A percentile compares a stretch with the other conserved stretches of the same genome.
phyloP scores from a whole-genome alignment of 192 early-diverging fungal species.

The Haplosporangium gracile region DNA sequence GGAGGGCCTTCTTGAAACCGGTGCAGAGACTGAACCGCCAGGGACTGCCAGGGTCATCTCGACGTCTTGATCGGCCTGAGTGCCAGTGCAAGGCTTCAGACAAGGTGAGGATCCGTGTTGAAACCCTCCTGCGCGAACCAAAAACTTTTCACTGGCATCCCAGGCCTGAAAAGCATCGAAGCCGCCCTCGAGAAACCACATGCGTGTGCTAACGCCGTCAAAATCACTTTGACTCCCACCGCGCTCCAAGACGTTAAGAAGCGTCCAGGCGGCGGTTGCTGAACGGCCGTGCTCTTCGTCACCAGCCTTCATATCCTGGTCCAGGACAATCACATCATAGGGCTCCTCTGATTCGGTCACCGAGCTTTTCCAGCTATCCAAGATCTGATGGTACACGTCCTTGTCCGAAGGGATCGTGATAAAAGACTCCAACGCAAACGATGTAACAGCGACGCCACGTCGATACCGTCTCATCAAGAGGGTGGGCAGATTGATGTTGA shows the following conservation, averaged over 20 bases:
- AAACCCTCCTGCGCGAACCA: slow-evolving; percentile 5
- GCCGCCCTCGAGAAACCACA: slow-evolving; percentile 65
- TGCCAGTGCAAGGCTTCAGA: neutral
- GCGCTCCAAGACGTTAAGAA: slow-evolving; percentile 62
- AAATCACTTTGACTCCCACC: slow-evolving; percentile 32
- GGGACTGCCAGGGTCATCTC: slow-evolving; percentile 37
- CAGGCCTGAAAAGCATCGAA: slow-evolving; percentile 62
- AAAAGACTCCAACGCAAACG: slow-evolving; percentile 67
- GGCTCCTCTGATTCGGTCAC: slow-evolving; percentile 2
- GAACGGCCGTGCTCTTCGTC: slow-evolving; percentile 55
- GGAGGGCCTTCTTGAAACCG: slow-evolving; percentile 6
- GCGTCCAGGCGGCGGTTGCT: slow-evolving; percentile 62
- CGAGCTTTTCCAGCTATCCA: slow-evolving; percentile 30
- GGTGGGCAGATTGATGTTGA: slow-evolving; percentile 68
- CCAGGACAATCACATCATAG: slow-evolving; percentile 59
- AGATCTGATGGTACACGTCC: slow-evolving; percentile 56
- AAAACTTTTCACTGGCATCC: slow-evolving; percentile 46
- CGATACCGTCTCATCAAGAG: slow-evolving; percentile 65
- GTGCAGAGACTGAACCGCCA: neutral
- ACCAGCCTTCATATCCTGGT: slow-evolving; percentile 63
- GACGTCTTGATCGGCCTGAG: slow-evolving; percentile 14
- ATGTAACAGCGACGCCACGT: slow-evolving; percentile 57
- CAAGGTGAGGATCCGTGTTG: neutral
- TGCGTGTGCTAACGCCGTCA: slow-evolving; percentile 19
- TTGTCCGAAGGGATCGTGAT: slow-evolving; percentile 65